Conservation (phyloP, 345 rosid species). For the Bruguiera parviflora region DNA sequence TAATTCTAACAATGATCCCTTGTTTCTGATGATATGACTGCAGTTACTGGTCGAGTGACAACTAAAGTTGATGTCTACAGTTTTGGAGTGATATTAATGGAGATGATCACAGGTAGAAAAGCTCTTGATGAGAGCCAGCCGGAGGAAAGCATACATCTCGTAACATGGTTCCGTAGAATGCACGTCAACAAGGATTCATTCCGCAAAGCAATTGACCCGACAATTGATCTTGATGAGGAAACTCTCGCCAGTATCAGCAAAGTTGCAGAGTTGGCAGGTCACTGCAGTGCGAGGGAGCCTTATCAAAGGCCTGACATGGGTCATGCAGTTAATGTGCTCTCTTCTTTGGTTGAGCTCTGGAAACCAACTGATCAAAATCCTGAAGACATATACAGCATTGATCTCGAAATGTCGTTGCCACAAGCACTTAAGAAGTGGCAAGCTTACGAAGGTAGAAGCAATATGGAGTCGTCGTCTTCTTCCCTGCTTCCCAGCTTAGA, state of each 20-base stretch:
- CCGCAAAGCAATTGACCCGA: conserved; percentile 24
- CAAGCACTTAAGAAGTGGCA: conserved; percentile 31
- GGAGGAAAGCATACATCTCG: conserved; percentile 28
- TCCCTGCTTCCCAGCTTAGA: conserved; percentile 20
- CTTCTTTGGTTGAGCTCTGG: conserved; percentile 30
- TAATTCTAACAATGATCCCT: background rate
- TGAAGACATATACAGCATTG: conserved; percentile 25
- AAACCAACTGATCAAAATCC: conserved; percentile 23
- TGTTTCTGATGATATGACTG: background rate
- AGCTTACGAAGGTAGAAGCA: conserved; percentile 24
- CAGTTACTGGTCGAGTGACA: conserved; percentile 32
- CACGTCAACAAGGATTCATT: conserved; percentile 21
- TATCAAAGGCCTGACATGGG: conserved; percentile 35
- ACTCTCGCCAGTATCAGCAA: conserved; percentile 21
- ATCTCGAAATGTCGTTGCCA: conserved; percentile 26
- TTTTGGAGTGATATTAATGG: conserved; percentile 33
- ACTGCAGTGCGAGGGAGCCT: conserved; percentile 29
- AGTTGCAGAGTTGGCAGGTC: conserved; percentile 29
- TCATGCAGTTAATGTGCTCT: conserved; percentile 21
- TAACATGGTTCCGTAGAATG: conserved; percentile 29
- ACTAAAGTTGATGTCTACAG: conserved; percentile 30
- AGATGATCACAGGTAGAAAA: conserved; percentile 30
- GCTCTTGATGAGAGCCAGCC: conserved; percentile 27
- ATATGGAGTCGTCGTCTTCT: conserved; percentile 14
- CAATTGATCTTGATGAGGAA: conserved; percentile 20